Conservation (phyloP, 192 early-diverging fungal genomes). For the Allomyces macrogynus region DNA sequence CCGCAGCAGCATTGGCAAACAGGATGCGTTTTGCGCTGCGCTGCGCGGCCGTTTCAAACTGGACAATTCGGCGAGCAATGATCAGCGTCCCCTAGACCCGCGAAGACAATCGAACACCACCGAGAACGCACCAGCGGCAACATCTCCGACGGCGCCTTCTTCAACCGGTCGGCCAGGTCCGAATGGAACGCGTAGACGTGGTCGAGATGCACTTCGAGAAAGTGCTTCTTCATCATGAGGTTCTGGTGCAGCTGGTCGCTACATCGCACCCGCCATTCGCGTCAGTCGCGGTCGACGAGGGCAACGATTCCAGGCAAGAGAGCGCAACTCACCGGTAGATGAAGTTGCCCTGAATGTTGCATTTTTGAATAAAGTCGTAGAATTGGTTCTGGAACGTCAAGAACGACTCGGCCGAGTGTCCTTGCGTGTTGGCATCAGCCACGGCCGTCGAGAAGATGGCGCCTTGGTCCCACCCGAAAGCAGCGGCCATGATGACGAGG, state of each 20-base stretch:
- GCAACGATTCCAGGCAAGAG: not conserved
- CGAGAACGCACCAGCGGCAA: constrained; percentile 46
- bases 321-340: constrained; percentile 2
- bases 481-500: not conserved
- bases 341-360: constrained; percentile 1
- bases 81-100: no score
- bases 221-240: constrained; percentile 46
- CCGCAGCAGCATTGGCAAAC: constrained; percentile 21
- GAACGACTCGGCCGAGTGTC: not conserved
- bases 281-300: not conserved
- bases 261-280: not conserved
- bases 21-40: constrained; percentile 52
- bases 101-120: constrained; percentile 2
- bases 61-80: not conserved
- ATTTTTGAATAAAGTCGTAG: constrained; percentile 1
- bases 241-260: constrained; percentile 85
- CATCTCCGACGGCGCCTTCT: constrained; percentile 53
- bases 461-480: not conserved
- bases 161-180: constrained; percentile 57
- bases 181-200: constrained; percentile 70
- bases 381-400: not conserved
- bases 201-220: constrained; percentile 71
- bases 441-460: not conserved
- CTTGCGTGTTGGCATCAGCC: not conserved
- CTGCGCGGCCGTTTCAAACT: constrained; percentile 80